phyloP scores from a whole-genome alignment of 202 grass and related monocot species.

The Schoenoplectus tabernaemontani region DNA sequence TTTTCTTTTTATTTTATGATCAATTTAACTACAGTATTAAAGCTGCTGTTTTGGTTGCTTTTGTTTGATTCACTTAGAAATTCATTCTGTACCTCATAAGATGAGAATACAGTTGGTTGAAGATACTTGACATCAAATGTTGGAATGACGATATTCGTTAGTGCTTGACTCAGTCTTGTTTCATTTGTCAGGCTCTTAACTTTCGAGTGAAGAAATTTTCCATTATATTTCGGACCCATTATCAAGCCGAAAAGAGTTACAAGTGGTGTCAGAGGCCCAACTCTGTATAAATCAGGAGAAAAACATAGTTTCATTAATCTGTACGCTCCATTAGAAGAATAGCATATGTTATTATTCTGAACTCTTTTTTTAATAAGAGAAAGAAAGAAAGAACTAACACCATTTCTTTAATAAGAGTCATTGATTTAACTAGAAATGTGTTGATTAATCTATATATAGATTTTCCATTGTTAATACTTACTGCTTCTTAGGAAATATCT shows the following conservation, averaged over 20 bases:
- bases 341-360: not conserved
- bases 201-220: constrained; percentile 43
- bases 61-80: not conserved
- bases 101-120: constrained; percentile 47
- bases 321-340: not conserved
- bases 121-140: constrained; percentile 48
- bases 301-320: not conserved
- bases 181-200: constrained; percentile 31
- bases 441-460: not conserved
- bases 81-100: constrained; percentile 33
- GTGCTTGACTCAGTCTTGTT: constrained; percentile 26
- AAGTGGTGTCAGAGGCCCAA: constrained; percentile 16
- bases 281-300: constrained; percentile 2
- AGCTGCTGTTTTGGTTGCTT: not conserved
- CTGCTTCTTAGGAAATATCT: constrained; percentile 47
- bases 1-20: not conserved
- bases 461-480: not conserved
- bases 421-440: not conserved
- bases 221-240: constrained; percentile 47
- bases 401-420: not conserved
- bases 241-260: not conserved
- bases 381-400: not conserved
- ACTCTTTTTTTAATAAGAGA: not conserved
- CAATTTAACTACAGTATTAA: not conserved
- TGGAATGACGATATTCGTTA: constrained; percentile 51